Evolutionary conservation across 2,329 filamentous ascomycete genomes (phyloP).

Genomic region (Allantophomopsis cytisporea): DNA sequence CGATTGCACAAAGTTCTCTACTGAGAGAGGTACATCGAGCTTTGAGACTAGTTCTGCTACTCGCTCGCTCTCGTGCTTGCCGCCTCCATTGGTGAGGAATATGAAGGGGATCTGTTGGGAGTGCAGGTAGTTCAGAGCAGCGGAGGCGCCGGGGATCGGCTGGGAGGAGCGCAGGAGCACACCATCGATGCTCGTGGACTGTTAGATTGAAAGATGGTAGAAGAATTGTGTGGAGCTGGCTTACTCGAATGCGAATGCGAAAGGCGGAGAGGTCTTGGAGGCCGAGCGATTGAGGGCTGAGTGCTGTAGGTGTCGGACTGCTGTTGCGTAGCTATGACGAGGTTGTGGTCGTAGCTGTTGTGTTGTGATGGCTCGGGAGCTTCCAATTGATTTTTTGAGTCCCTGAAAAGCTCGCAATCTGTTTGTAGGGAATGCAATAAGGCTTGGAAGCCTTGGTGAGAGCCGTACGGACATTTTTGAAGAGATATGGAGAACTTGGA

Average conservation of each 20-base stretch:
- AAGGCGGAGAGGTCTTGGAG: constrained; percentile 8
- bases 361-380: too few relatives aligned
- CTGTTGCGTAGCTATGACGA: too few relatives aligned
- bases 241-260: constrained; percentile 44
- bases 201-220: constrained; percentile 2
- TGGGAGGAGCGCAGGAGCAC: constrained; percentile 78
- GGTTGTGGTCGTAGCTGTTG: too few relatives aligned
- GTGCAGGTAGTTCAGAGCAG: constrained; percentile 62
- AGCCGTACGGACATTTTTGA: too few relatives aligned
- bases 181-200: constrained; percentile 55
- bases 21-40: constrained; percentile 49
- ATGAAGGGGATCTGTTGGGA: constrained; percentile 76
- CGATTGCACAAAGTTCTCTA: constrained; percentile 68
- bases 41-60: constrained; percentile 55
- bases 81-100: constrained; percentile 89
- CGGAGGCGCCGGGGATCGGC: constrained; percentile 64
- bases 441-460: too few relatives aligned
- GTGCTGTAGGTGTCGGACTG: too few relatives aligned
- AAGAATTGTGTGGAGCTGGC: constrained; percentile 6
- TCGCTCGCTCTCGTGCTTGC: constrained; percentile 64
- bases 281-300: too few relatives aligned
- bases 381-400: too few relatives aligned
- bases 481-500: too few relatives aligned
- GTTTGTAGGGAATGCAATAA: too few relatives aligned
- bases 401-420: too few relatives aligned